A percentile compares a stretch with the other conserved stretches of the same genome.
Conservation (phyloP, 176 grass and related monocot genomes). For the Avena sativa region DNA sequence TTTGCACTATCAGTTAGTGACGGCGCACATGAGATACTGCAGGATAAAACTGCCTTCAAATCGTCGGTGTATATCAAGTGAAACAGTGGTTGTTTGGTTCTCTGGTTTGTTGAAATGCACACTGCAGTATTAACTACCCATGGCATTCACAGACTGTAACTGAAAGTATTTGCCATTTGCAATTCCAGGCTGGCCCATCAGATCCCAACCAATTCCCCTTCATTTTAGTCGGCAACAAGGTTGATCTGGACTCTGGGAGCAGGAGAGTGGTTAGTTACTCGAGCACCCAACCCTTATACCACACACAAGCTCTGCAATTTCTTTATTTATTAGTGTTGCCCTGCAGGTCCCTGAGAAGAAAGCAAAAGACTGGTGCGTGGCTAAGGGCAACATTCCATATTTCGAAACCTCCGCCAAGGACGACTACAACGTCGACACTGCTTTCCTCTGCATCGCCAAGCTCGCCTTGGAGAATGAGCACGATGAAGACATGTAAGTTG, state of each 20-base stretch:
- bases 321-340: not conserved
- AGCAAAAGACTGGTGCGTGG: conserved; percentile 85
- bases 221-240: conserved; percentile 93
- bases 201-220: conserved; percentile 82
- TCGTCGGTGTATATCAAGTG: not conserved
- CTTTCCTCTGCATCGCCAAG: conserved; percentile 83
- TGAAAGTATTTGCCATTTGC: not conserved
- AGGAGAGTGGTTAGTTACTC: conserved; percentile 62
- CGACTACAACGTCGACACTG: conserved; percentile 83
- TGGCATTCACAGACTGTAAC: conserved; percentile 18
- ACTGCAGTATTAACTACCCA: not conserved
- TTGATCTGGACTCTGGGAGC: conserved; percentile 84
- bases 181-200: conserved; percentile 66
- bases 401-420: conserved; percentile 97
- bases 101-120: not conserved
- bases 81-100: not conserved
- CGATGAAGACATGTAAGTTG: conserved; percentile 94
- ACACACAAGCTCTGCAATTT: not conserved
- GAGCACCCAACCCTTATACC: not conserved
- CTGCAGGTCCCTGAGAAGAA: conserved; percentile 85
- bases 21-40: no score
- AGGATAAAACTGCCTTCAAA: not conserved
- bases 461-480: conserved; percentile 79
- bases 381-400: conserved; percentile 89
- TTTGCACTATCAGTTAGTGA: no score